phyloP scores from a whole-genome alignment of 768 basidiomycete species.

The Cystobasidium ongulense region DNA sequence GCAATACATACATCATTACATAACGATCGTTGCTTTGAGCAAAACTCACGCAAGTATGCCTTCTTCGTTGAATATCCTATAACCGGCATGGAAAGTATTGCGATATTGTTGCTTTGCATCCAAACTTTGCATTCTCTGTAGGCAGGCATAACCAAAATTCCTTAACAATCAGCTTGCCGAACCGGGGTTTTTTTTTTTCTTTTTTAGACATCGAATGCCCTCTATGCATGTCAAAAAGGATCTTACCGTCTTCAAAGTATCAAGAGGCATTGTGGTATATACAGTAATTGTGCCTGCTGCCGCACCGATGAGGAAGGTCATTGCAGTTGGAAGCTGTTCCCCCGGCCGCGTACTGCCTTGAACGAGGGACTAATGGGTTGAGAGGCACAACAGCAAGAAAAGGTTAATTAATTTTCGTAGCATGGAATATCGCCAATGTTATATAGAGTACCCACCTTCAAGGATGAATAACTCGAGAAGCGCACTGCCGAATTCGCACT shows the following conservation, averaged over 20 bases:
- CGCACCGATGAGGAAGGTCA: slow-evolving; percentile 90
- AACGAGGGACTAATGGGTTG: slow-evolving; percentile 59
- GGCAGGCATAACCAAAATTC: too few species aligned
- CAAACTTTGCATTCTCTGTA: slow-evolving; percentile 77
- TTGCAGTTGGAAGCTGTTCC: slow-evolving; percentile 69
- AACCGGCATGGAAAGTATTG: slow-evolving; percentile 92
- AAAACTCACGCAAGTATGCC: slow-evolving; percentile 54
- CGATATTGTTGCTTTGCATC: slow-evolving; percentile 72
- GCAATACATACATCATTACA: not conserved
- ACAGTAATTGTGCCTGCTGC: slow-evolving; percentile 92
- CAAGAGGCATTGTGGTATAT: slow-evolving; percentile 52
- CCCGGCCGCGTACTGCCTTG: slow-evolving; percentile 75
- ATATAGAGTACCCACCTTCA: slow-evolving; percentile 14
- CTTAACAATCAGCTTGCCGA: too few species aligned
- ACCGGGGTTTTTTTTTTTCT: too few species aligned
- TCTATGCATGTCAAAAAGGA: too few species aligned
- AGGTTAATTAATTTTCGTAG: too few species aligned
- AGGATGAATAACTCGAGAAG: slow-evolving; percentile 10
- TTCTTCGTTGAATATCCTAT: slow-evolving; percentile 87
- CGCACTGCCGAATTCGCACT: slow-evolving; percentile 87
- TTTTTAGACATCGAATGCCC: too few species aligned
- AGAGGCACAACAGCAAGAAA: too few species aligned
- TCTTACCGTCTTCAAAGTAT: slow-evolving; percentile 77
- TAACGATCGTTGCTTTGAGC: not conserved
- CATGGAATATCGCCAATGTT: not conserved